Evolutionary conservation across 1,284 basidiomycete species (phyloP), one percentile per base, ranked within the genome.

Genomic region (Schizophyllum amplum): DNA sequence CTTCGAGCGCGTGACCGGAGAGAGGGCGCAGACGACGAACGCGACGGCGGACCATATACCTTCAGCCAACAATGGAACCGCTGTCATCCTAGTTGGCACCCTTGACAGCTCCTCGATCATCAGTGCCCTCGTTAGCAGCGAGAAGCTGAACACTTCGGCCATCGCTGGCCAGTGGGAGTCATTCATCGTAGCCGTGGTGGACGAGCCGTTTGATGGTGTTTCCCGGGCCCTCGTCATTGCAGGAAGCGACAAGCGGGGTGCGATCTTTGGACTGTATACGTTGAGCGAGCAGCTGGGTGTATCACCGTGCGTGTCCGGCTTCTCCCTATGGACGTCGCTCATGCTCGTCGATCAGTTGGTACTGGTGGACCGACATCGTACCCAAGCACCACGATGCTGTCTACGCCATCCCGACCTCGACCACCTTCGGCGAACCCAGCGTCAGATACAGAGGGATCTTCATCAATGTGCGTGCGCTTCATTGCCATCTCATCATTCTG

Each of bases 391-490:
- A 83, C 48, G 62, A 74, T 1, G 67, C 78, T 24, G 61, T 87
- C 26, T 81, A 77, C 59, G 77, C 84, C 49, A 64, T 73, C 1
- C 67, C 77, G 11, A 33, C 24, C 9, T 21, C 24, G 48, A 84
- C 85, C 67, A 72, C 79, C 7, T 86, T 89, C 66, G 86, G 83
- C 27, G 68, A 76, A 5, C 86, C 87, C 0, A 82, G 81, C 1
- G 84, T 90, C 58, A 84, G 88, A 65, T 88, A 86, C 62, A 79
- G 86, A 33, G 86, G 79, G 26, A 81, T 85, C 55, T 86, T 85
- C 68, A 63, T 86, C 53, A 86, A 86, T 42, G 33, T 42, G 7
- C 7, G 33, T 9, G 2, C 4, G 13, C 17, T 17, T 42, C 27
- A 42, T 42, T 13, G 5, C 13, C 27, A 33, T 13, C 27, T 33